Conservation (phyloP, 2,329 filamentous ascomycete genomes). For the Botryosphaeria dothidea region DNA sequence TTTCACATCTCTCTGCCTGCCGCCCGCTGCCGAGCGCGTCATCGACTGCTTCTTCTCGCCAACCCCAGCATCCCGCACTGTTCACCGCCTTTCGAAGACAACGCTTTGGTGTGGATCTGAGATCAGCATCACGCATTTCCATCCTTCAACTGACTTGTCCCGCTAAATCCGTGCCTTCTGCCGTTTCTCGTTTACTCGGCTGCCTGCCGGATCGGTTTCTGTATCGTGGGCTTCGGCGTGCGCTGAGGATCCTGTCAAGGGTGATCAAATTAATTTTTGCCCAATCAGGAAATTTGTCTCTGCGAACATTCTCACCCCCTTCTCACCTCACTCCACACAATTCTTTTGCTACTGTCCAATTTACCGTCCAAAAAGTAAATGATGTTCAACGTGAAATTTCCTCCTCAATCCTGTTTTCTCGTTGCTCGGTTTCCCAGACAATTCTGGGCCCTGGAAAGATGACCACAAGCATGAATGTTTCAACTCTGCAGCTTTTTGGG, state of each 20-base stretch:
- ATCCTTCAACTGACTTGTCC: too few relatives aligned
- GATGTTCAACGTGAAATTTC: too few relatives aligned
- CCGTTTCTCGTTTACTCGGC: neutral
- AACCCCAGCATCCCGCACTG: neutral
- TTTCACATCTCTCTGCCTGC: neutral
- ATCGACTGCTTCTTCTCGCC: neutral
- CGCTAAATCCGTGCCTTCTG: neutral
- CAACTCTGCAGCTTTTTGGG: too few relatives aligned
- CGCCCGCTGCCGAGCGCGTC: neutral
- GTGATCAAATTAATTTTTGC: neutral
- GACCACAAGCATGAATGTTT: neutral
- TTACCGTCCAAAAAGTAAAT: too few relatives aligned
- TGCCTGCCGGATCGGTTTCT: too few relatives aligned
- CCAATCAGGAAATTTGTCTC: neutral
- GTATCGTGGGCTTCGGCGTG: too few relatives aligned
- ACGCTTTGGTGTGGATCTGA: neutral
- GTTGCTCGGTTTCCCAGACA: too few relatives aligned
- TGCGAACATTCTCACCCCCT: neutral
- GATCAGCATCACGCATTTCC: neutral
- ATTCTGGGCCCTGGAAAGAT: too few relatives aligned
- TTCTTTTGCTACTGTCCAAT: too few relatives aligned
- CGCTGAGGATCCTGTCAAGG: neutral
- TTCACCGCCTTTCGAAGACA: constrained; percentile 7
- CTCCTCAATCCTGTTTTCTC: too few relatives aligned
- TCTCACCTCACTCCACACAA: too few relatives aligned